Base-by-base conservation (phyloP, 129 eudicot genomes). In the Silybum marianum region DNA sequence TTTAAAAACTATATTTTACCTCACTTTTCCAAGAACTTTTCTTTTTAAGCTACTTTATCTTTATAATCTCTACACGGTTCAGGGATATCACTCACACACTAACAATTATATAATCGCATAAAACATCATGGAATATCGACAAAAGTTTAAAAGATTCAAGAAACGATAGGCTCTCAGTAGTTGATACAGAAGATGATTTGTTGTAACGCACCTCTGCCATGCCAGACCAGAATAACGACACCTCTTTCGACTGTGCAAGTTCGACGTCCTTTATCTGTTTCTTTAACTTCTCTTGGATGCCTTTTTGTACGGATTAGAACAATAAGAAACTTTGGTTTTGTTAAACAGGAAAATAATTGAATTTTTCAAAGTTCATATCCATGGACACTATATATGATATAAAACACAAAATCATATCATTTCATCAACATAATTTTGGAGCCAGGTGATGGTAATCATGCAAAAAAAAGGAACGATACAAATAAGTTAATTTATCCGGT, bases 131-230 rank as follows among this genome's bases (percentile, higher is more conserved):
- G n/a, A 38, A 16, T 72, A 38, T 39, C 75, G 38, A n/a, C n/a
- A 51, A 69, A 6, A 46, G 5, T 2, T 74, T 24, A 12, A n/a
- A 79, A 48, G 3, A 48, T 23, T 72, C 19, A 71, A 25, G 44
- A 28, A 24, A 25, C 14, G n/a, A 13, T 72, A 72, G 30, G 42
- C 13, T 36, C 6, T 23, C 44, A n/a, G 7, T 21, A 80, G 68
- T 48, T 28, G 72, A 19, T 69, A 73, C 30, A 30, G 68, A 81
- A 30, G 46, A 40, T 40, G 9, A 36, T 72, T 69, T 63, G 21
- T 67, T 32, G 68, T 32, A 38, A 79, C 85, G 81, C 81, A 95
- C 99, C 99, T 95, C 99, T 75, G 97, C 97, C 90, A 95, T 87
- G 73, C 99, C 99, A 83, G 46, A 79, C 99, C 99, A 95, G 83